Conservation (phyloP, 2,329 filamentous ascomycete species). For the Colletotrichum tanaceti region DNA sequence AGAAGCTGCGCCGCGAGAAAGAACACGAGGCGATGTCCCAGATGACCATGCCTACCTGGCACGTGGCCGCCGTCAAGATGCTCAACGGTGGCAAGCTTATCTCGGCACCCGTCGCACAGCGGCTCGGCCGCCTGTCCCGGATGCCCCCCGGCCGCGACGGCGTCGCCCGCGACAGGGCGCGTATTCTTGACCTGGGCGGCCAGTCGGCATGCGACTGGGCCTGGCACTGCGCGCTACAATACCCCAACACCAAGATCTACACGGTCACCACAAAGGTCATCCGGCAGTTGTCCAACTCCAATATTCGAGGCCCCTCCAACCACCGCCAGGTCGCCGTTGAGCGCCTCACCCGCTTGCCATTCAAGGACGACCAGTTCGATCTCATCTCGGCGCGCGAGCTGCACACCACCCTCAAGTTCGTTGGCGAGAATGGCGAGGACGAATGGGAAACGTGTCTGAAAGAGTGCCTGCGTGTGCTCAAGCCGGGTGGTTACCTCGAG, state of each 20-base stretch:
- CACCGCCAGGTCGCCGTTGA: conserved; percentile 85
- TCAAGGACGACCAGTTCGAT: conserved; percentile 87
- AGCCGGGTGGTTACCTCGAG: conserved; percentile 92
- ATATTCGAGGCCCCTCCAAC: conserved; percentile 85
- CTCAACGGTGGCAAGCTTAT: conserved; percentile 74
- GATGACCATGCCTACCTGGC: conserved; percentile 70
- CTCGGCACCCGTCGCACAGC: conserved; percentile 72
- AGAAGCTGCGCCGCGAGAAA: conserved; percentile 75
- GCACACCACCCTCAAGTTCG: conserved; percentile 83
- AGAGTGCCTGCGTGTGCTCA: conserved; percentile 91
- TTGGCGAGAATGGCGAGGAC: conserved; percentile 75
- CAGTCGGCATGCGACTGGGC: conserved; percentile 92
- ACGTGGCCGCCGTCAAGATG: conserved; percentile 69
- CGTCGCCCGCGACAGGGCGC: conserved; percentile 63
- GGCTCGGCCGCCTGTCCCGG: conserved; percentile 66
- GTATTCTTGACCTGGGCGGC: conserved; percentile 88
- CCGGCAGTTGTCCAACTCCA: conserved; percentile 76
- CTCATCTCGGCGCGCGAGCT: conserved; percentile 90
- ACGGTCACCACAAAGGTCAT: conserved; percentile 83
- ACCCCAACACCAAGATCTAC: conserved; percentile 86
- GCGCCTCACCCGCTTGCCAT: conserved; percentile 83
- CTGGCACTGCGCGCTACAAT: conserved; percentile 90
- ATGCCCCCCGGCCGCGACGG: conserved; percentile 59
- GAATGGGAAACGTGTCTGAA: conserved; percentile 88
- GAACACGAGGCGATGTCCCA: conserved; percentile 84